These are phyloP conservation scores for Aspergillus sp. DNA, from an alignment of 2,329 filamentous ascomycete species.

Conservation along the genomic window DNA sequence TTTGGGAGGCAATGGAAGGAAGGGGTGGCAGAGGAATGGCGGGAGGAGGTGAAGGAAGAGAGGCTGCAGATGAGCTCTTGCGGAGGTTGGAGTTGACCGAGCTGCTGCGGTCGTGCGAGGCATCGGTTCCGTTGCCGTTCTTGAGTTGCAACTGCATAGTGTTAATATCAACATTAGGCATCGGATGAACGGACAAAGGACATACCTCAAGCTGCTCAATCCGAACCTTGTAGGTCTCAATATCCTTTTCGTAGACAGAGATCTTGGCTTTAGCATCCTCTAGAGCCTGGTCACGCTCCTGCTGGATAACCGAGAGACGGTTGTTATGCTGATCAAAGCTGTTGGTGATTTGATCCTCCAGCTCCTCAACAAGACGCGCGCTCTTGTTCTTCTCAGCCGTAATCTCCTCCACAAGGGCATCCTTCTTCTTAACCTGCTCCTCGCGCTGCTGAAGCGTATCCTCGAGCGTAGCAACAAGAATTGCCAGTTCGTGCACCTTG, in stretches of 20 bases:
- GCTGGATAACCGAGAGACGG: constrained; percentile 73
- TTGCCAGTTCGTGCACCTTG: constrained; percentile 50
- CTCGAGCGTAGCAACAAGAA: constrained; percentile 42
- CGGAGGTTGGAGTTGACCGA: constrained; percentile 64
- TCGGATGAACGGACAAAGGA: background rate
- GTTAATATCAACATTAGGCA: constrained; percentile 12
- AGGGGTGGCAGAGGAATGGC: constrained; percentile 93
- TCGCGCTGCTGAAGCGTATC: constrained; percentile 40
- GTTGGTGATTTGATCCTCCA: constrained; percentile 90
- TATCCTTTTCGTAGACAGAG: constrained; percentile 57
- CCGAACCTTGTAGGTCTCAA: constrained; percentile 49
- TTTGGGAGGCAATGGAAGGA: constrained; percentile 53
- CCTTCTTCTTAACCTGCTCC: constrained; percentile 40
- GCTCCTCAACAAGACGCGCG: constrained; percentile 82
- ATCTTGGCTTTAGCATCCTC: constrained; percentile 69
- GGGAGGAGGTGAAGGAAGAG: constrained; percentile 86
- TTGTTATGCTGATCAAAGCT: constrained; percentile 96
- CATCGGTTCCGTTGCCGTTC: constrained; percentile 29
- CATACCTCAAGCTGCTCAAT: constrained; percentile 71
- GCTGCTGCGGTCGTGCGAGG: constrained; percentile 48
- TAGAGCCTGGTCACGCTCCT: constrained; percentile 65
- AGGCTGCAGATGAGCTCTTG: constrained; percentile 75
- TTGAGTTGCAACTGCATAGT: constrained; percentile 34
- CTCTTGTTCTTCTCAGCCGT: constrained; percentile 76
- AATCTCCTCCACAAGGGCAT: constrained; percentile 43